Evolutionary conservation across 2,329 filamentous ascomycete genomes (phyloP).

Genomic region (Epichloe hybrida): DNA sequence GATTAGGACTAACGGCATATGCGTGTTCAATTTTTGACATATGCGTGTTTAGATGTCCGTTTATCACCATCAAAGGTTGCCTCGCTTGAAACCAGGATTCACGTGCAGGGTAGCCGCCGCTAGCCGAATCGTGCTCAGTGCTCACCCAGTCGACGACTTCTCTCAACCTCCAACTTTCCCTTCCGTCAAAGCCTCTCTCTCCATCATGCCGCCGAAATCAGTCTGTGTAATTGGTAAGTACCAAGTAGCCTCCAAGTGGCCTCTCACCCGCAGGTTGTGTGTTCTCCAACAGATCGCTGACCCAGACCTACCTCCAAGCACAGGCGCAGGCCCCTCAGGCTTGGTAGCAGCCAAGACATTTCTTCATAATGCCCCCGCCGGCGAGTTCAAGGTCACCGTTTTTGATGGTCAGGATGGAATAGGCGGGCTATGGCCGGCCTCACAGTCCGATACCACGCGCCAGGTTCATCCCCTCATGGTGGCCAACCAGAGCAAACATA

Average conservation of each 20-base stretch:
- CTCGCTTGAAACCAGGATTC: no score
- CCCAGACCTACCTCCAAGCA: constrained; percentile 1
- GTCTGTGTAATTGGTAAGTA: constrained; percentile 1
- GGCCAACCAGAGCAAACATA: constrained; percentile 65
- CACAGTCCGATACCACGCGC: constrained; percentile 31
- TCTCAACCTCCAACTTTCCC: no score
- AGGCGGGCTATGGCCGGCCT: constrained; percentile 65
- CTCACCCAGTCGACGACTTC: no score
- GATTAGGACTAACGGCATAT: no score
- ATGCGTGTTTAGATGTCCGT: no score
- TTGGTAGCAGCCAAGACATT: constrained; percentile 62
- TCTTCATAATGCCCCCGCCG: constrained; percentile 40
- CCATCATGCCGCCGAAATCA: background rate
- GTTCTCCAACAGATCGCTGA: background rate
- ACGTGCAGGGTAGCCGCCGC: no score
- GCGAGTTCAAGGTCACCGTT: constrained; percentile 52
- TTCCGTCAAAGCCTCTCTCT: background rate
- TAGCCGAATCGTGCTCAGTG: no score
- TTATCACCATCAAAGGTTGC: no score
- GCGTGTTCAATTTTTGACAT: no score
- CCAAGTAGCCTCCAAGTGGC: background rate
- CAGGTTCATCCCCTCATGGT: constrained; percentile 53
- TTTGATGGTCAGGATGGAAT: constrained; percentile 53
- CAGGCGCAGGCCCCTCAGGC: constrained; percentile 56
- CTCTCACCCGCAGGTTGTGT: background rate